These are phyloP conservation scores for Arthromyces matolae DNA, from an alignment of 768 basidiomycete species.

Conservation along the genomic window DNA sequence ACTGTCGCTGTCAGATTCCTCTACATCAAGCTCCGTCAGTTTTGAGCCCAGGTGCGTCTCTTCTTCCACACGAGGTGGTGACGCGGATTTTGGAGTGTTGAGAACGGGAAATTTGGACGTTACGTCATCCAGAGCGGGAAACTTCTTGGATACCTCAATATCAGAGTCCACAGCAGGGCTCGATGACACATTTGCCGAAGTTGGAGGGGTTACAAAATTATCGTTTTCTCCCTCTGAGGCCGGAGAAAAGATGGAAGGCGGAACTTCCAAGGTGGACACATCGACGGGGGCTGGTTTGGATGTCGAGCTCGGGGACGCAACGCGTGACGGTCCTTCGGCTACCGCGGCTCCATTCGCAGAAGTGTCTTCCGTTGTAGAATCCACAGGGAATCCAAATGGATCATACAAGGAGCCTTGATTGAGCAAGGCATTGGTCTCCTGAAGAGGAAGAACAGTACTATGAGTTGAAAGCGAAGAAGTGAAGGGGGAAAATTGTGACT, in stretches of 20 bases:
- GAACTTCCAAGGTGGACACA: constrained; percentile 2
- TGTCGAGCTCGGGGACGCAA: constrained; percentile 5
- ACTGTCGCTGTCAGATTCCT: constrained; percentile 50
- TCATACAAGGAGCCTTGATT: constrained; percentile 31
- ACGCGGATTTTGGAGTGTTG: constrained; percentile 21
- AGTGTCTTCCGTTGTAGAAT: constrained; percentile 20
- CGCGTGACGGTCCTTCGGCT: background rate
- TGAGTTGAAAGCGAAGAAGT: constrained; percentile 28
- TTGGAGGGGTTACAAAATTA: constrained; percentile 58
- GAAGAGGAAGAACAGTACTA: constrained; percentile 21
- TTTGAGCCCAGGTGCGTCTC: constrained; percentile 52
- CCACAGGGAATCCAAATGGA: constrained; percentile 50
- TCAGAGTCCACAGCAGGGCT: constrained; percentile 17
- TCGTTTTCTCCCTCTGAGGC: constrained; percentile 43
- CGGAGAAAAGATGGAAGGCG: constrained; percentile 13
- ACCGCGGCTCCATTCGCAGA: background rate
- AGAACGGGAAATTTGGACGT: constrained; percentile 39
- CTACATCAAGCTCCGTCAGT: constrained; percentile 55
- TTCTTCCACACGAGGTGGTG: constrained; percentile 17
- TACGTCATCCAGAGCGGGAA: constrained; percentile 33
- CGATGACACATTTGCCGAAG: constrained; percentile 30
- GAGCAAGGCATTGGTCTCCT: constrained; percentile 6
- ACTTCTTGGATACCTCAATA: constrained; percentile 16
- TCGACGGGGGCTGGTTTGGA: constrained; percentile 19
- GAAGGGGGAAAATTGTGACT: constrained; percentile 60